A percentile compares a stretch with the other conserved stretches of the same genome.
These are phyloP conservation scores for Rosa lucieae DNA, from an alignment of 306 rosid species.

Conservation along the genomic window DNA sequence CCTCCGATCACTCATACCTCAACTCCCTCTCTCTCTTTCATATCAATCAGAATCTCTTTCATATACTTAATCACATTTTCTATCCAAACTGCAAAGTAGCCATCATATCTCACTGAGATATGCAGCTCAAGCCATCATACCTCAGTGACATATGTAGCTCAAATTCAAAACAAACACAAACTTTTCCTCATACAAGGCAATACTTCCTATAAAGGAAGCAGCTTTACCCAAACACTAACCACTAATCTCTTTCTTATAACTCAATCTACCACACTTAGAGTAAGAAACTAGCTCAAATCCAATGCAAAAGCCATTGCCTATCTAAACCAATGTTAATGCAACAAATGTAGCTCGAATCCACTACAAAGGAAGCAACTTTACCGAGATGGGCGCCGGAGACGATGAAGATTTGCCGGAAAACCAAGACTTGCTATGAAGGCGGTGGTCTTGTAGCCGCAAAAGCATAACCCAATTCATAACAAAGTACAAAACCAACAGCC, in stretches of 20 bases:
- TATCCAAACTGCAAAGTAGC: background rate
- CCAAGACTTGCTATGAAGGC: constrained; percentile 24
- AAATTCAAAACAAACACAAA: background rate
- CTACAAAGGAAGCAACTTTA: background rate
- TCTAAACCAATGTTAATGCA: background rate
- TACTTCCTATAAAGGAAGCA: background rate
- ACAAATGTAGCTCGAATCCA: background rate
- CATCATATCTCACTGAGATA: background rate
- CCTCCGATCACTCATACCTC: background rate
- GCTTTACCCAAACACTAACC: background rate
- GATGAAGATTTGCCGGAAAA: constrained; percentile 34
- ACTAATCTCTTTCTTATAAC: background rate
- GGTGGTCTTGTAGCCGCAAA: constrained; percentile 48
- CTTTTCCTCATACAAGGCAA: background rate
- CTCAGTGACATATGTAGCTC: constrained; percentile 1
- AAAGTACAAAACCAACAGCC: constrained; percentile 51
- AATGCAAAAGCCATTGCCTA: background rate
- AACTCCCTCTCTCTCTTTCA: background rate
- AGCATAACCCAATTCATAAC: constrained; percentile 75
- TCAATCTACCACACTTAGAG: background rate
- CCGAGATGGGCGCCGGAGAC: background rate
- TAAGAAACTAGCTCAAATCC: background rate
- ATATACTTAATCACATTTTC: background rate
- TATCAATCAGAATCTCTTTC: background rate
- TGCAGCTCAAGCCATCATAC: background rate